Evolutionary conservation across 306 rosid genomes (phyloP).

Genomic region (Lathyrus tuberosus): DNA sequence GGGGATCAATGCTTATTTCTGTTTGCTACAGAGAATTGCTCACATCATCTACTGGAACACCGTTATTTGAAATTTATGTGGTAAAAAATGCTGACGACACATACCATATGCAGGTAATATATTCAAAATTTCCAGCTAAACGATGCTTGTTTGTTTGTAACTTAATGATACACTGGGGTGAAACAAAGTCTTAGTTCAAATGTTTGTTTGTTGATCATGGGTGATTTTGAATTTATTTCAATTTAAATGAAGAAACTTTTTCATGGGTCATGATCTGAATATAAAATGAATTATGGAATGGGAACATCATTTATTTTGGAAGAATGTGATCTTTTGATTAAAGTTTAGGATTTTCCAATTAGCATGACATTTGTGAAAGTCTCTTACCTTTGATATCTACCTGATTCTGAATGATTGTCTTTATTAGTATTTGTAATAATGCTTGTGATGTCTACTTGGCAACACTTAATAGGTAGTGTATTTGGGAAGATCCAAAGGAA

Average conservation of each 20-base stretch:
- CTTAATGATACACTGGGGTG: background rate
- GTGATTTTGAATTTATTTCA: constrained; percentile 32
- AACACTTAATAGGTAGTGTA: constrained; percentile 74
- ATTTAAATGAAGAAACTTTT: constrained; percentile 26
- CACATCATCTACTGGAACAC: constrained; percentile 80
- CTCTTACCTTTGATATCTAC: constrained; percentile 17
- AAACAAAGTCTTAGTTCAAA: constrained; percentile 29
- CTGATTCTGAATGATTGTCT: constrained; percentile 27
- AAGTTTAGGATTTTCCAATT: constrained; percentile 26
- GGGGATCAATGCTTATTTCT: constrained; percentile 37
- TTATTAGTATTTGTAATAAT: constrained; percentile 7
- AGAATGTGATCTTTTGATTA: background rate
- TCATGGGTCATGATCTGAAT: constrained; percentile 10
- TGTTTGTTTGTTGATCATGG: constrained; percentile 17
- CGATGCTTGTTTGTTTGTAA: constrained; percentile 24
- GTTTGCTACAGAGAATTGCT: constrained; percentile 79
- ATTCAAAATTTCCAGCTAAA: constrained; percentile 32
- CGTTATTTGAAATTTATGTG: constrained; percentile 88
- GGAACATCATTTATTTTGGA: constrained; percentile 12
- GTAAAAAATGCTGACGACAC: constrained; percentile 73
- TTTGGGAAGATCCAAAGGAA: constrained; percentile 74
- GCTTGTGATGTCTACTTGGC: constrained; percentile 37
- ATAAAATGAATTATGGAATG: constrained; percentile 22
- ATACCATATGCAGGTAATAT: constrained; percentile 82
- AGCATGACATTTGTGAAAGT: constrained; percentile 23